A percentile compares a stretch with the other conserved stretches of the same genome.
These are phyloP conservation scores for Heritiera fomes DNA, from an alignment of 345 rosid genomes.

Conservation along the genomic window DNA sequence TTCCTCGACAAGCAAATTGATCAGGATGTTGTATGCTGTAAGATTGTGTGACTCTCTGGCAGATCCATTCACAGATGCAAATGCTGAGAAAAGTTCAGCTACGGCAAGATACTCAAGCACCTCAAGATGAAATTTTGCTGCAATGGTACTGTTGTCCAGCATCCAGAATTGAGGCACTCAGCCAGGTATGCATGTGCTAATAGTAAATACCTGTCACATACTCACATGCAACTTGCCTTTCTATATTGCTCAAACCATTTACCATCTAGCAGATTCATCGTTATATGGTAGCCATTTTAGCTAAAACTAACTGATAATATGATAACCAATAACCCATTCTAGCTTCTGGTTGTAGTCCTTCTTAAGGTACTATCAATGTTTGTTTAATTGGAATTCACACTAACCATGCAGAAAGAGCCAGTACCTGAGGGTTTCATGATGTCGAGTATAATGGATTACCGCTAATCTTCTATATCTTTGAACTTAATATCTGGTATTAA, in stretches of 20 bases:
- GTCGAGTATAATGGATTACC: no score
- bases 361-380: not conserved
- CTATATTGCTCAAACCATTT: not conserved
- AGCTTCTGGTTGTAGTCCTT: no score
- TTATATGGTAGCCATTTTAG: not conserved
- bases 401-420: no score
- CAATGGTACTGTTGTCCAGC: constrained; percentile 46
- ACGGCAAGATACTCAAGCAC: constrained; percentile 57
- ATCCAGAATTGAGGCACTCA: constrained; percentile 44
- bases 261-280: not conserved
- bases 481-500: no score
- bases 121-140: constrained; percentile 64
- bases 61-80: constrained; percentile 55
- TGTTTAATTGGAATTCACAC: not conserved
- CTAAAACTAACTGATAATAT: no score
- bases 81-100: constrained; percentile 61
- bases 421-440: no score
- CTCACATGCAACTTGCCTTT: no score
- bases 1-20: no score
- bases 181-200: constrained; percentile 34
- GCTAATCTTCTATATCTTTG: no score
- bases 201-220: not conserved
- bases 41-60: not conserved
- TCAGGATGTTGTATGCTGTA: no score
- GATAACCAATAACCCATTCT: no score